Evolutionary conservation across 1,284 basidiomycete genomes (phyloP), one percentile per base, ranked within the genome.

Genomic region (Cryptococcus hybrid): DNA sequence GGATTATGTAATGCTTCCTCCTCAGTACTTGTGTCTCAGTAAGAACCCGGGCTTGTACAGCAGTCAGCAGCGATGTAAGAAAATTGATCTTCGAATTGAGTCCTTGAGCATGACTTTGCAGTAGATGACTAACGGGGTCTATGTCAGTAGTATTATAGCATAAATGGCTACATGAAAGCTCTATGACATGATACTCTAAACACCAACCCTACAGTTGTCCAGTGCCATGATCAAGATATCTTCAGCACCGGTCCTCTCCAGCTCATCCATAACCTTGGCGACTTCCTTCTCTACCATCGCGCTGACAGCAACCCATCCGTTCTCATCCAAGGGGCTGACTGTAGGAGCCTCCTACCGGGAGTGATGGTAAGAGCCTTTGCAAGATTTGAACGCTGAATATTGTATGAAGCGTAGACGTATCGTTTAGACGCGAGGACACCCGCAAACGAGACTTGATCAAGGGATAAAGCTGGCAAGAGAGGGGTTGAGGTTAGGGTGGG

Each of bases 331-430:
- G 12, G 90, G 88, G 63, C 87, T 89, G 61, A 99, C 84, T 4
- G 95, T 97, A 12, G 96, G 88, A 0, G 92, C 94, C 90, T 82
- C 54, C 93, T 82, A 2, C 95, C 95, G 0, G 95, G 96, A 0
- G 95, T 95, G 70, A 98, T 82, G 37, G 72, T 69, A 0, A 86
- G 83, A 0, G 91, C 93, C 3, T 79, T 79, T 8, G 80, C 65
- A 6, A 98, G 82, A 45, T 80, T 80, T 24, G 81, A 80, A 9
- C 91, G 84, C 38, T 80, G 78, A 58, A 98, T 83, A 77, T 99
- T 99, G 83, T 97, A 99, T 69, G 92, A 87, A 75, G 92, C 92
- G 15, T 94, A 81, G 51, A 95, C 88, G 76, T 93, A 97, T 79
- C 85, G 87, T 57, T 82, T 81, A 1, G 96, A 92, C 0, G 96